Evolutionary conservation across 192 early-diverging fungal genomes (phyloP).

Genomic region (Backusella tuberculispora): DNA sequence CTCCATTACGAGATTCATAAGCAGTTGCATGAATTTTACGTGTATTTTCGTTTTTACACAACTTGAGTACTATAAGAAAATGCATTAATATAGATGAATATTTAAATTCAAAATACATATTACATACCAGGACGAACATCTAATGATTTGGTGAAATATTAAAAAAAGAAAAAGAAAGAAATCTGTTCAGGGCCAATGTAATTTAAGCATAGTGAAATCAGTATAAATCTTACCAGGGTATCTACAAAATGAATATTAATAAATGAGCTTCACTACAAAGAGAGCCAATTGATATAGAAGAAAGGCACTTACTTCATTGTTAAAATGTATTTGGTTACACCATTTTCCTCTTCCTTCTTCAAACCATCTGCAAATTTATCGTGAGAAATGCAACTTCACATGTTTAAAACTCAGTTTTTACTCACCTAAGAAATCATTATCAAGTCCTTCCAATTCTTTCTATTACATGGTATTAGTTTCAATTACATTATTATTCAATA

Average conservation of each 20-base stretch:
- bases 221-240: constrained; percentile 23
- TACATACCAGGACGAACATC: constrained; percentile 40
- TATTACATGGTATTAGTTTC: neutral
- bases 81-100: neutral
- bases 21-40: constrained; percentile 54
- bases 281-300: neutral
- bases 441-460: constrained; percentile 75
- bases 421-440: constrained; percentile 66
- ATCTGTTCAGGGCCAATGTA: neutral
- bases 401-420: neutral
- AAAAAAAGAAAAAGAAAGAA: neutral
- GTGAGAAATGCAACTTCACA: neutral
- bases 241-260: neutral
- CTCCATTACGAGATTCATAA: constrained; percentile 60
- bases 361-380: constrained; percentile 41
- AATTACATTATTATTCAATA: neutral
- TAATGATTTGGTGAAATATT: constrained; percentile 4
- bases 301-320: constrained; percentile 71
- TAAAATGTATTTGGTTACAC: constrained; percentile 63
- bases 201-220: neutral
- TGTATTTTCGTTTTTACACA: constrained; percentile 56
- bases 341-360: constrained; percentile 60
- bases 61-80: constrained; percentile 45
- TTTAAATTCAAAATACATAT: neutral
- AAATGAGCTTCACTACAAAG: neutral